phyloP scores from a whole-genome alignment of 164 flowering plant genomes.

The Sextonia rubra region DNA sequence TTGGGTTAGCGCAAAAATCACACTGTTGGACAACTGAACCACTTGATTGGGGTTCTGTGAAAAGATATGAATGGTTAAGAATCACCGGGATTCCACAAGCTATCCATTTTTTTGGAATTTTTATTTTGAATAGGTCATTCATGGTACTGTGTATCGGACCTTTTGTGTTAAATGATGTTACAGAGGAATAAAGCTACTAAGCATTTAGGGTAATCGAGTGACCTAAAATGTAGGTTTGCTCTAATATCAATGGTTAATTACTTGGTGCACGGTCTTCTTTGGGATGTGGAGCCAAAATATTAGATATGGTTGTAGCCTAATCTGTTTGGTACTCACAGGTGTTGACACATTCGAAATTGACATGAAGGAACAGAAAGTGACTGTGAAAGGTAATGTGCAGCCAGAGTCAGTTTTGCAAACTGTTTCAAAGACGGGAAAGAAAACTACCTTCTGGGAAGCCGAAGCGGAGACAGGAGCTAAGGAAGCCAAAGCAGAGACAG shows the following conservation, averaged over 20 bases:
- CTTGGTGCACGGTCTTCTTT: neutral
- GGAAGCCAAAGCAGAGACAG: constrained; percentile 16
- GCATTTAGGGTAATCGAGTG: too few relatives aligned
- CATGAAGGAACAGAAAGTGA: constrained; percentile 80
- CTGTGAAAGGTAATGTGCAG: constrained; percentile 75
- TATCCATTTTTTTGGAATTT: neutral
- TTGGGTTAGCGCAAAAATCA: neutral
- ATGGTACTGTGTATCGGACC: too few relatives aligned
- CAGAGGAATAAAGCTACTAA: too few relatives aligned
- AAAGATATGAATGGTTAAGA: neutral
- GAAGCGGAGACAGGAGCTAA: constrained; percentile 24
- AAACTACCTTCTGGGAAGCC: constrained; percentile 78
- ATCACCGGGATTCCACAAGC: neutral
- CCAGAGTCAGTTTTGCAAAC: constrained; percentile 84
- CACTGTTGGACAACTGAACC: neutral
- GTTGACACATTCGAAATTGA: constrained; percentile 79
- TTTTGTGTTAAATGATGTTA: too few relatives aligned
- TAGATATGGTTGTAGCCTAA: neutral
- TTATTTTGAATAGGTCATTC: too few relatives aligned
- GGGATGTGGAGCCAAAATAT: neutral
- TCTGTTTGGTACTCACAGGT: constrained; percentile 35
- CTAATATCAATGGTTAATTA: too few relatives aligned
- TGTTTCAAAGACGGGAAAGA: constrained; percentile 87
- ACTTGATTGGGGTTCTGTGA: neutral
- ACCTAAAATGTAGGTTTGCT: too few relatives aligned